Percentiles rank a stretch among this genome's conserved stretches.
These are phyloP conservation scores for Nevesoporus exiguus DNA, from an alignment of 768 basidiomycete genomes.

Conservation along the genomic window DNA sequence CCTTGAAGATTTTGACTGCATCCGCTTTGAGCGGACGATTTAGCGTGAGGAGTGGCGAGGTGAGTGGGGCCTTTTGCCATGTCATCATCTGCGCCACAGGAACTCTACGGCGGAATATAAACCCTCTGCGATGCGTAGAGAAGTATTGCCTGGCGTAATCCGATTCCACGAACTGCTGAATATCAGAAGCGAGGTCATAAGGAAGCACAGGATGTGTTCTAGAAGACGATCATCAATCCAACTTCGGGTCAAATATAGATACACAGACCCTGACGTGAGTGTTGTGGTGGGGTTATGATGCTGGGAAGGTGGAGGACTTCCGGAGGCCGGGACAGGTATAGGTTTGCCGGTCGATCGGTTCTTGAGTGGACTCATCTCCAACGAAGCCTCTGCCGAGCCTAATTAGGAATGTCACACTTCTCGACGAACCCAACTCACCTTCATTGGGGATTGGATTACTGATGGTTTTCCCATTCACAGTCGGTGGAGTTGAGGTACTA, in stretches of 20 bases:
- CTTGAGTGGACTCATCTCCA: conserved; percentile 74
- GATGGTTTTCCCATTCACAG: conserved; percentile 61
- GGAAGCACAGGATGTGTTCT: conserved; percentile 80
- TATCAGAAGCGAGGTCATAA: conserved; percentile 75
- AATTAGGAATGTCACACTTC: not conserved
- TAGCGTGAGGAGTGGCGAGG: conserved; percentile 70
- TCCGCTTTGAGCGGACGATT: conserved; percentile 66
- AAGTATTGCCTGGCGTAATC: conserved; percentile 88
- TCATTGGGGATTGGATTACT: conserved; percentile 67
- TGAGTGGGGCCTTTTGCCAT: conserved; percentile 82
- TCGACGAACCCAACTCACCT: conserved; percentile 39
- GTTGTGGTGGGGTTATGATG: conserved; percentile 38
- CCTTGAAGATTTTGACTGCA: conserved; percentile 82
- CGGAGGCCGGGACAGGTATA: conserved; percentile 50
- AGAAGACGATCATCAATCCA: conserved; percentile 13
- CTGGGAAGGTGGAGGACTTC: conserved; percentile 20
- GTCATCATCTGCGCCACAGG: conserved; percentile 86
- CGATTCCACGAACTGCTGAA: conserved; percentile 81
- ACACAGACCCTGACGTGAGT: conserved; percentile 62
- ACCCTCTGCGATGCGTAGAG: conserved; percentile 84
- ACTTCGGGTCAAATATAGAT: not conserved
- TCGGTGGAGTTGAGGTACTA: conserved; percentile 38
- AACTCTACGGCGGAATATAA: conserved; percentile 78
- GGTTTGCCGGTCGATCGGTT: conserved; percentile 58
- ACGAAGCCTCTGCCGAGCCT: conserved; percentile 50